Base-by-base conservation (phyloP, 805 yeast species). In the Yarrowia phangngaensis region DNA sequence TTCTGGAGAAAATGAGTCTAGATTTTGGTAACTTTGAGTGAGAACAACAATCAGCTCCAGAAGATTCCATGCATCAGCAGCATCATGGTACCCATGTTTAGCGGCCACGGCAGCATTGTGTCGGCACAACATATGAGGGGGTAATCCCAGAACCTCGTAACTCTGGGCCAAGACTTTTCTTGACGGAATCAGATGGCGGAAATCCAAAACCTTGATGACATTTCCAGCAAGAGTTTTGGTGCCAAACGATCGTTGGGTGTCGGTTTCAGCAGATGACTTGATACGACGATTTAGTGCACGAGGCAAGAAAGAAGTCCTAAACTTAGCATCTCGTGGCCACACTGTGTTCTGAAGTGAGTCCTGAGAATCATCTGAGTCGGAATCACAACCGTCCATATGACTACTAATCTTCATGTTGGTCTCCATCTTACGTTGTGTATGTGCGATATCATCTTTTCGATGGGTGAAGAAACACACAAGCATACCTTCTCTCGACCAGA, bases 401-500 rank as follows among this genome's bases (percentile, higher is more conserved):
- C 24, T 20, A 14, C 34, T 29, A 12, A 31, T 45, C 17, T 27
- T 33, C 40, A 45, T 33, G 13, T 45, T 33, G 6, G 38, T 32
- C 17, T 45, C 50, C 4, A 45, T 32, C 11, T 45, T 33, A 8
- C 38, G 69, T 65, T 58, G 38, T 26, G 51, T 66, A 68, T 36
- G 66, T 5, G 26, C 35, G 13, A 38, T 13, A 8, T 41, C 48
- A 16, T 41, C 71, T 41, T 75, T 76, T 0, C 82, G 35, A 9
- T 53, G 79, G 8, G 82, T 75, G 64, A 86, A 87, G 58, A 89
- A 89, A 60, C 95, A 85, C 1, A 89, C 82, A 43, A 89, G 67
- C 52, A 78, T 78, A 0, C 96, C 96, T 3, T 77, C 74, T 9
- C 78, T 73, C 0, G 94, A 73, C 95, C 96, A 89, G 1, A 78